These are phyloP conservation scores for Fusarium robinianum DNA, from an alignment of 2,329 filamentous ascomycete genomes.

Conservation along the genomic window DNA sequence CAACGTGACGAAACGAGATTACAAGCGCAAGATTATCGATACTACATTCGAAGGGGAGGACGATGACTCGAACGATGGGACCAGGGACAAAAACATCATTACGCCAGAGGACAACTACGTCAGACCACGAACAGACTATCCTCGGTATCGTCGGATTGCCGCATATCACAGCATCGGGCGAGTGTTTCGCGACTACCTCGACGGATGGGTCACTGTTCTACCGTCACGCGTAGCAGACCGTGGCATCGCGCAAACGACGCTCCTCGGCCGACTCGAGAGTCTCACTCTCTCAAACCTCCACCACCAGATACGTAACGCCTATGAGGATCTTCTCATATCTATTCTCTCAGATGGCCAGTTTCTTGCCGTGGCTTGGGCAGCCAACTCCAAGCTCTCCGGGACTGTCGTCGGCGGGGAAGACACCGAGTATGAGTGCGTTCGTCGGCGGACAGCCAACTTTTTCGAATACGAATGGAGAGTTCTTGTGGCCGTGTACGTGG, in stretches of 20 bases:
- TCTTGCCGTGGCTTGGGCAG: slow-evolving; percentile 28
- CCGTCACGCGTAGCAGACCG: slow-evolving; percentile 1
- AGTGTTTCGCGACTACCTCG: slow-evolving; percentile 4
- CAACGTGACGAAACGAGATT: not conserved
- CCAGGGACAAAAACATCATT: slow-evolving; percentile 1
- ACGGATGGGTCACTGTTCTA: too few species aligned
- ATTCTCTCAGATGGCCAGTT: slow-evolving; percentile 27
- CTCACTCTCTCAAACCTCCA: slow-evolving; percentile 15
- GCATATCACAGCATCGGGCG: slow-evolving; percentile 10
- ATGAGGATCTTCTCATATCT: slow-evolving; percentile 28
- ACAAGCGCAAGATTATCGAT: slow-evolving; percentile 4
- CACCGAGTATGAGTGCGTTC: slow-evolving; percentile 16
- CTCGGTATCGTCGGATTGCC: not conserved
- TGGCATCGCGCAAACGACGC: slow-evolving; percentile 10
- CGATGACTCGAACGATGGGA: not conserved
- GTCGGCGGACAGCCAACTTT: slow-evolving; percentile 15
- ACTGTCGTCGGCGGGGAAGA: not conserved
- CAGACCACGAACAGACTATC: slow-evolving; percentile 2
- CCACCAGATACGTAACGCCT: not conserved
- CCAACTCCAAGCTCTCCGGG: slow-evolving; percentile 17
- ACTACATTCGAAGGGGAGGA: not conserved
- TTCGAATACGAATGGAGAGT: slow-evolving; percentile 19
- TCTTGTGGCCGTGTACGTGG: slow-evolving; percentile 15
- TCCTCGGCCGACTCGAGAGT: slow-evolving; percentile 20
- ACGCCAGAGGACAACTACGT: slow-evolving; percentile 5